These are phyloP conservation scores for Coemansia sp. DNA, from an alignment of 192 early-diverging fungal genomes.

Conservation along the genomic window DNA sequence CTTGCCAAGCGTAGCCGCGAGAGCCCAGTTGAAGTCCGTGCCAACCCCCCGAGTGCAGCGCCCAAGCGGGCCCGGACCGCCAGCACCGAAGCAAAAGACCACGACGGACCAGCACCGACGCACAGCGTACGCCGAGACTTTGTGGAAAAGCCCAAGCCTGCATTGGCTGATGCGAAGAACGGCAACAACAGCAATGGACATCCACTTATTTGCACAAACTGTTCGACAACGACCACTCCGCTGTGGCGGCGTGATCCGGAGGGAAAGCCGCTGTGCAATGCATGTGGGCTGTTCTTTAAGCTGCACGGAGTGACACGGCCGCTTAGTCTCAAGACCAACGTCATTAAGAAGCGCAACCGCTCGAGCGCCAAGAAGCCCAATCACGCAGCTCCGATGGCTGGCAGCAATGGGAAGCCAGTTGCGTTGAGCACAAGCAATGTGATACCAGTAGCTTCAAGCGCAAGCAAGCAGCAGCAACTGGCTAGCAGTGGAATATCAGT, in stretches of 20 bases:
- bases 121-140: no score
- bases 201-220: constrained; percentile 71
- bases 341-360: constrained; percentile 95
- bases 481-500: not conserved
- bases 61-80: not conserved
- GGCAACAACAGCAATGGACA: constrained; percentile 29
- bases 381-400: not conserved
- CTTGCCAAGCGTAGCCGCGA: constrained; percentile 3
- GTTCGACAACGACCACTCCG: constrained; percentile 84
- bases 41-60: not conserved
- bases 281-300: constrained; percentile 95
- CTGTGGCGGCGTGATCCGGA: constrained; percentile 91
- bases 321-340: constrained; percentile 88
- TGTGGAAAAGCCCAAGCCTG: not conserved
- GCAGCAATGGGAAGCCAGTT: not conserved
- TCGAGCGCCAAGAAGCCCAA: constrained; percentile 31
- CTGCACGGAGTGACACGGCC: constrained; percentile 93
- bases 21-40: not conserved
- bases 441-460: not conserved
- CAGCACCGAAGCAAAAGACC: not conserved
- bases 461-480: not conserved
- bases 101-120: not conserved
- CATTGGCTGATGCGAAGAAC: not conserved
- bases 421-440: not conserved
- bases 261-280: constrained; percentile 94